Conservation (phyloP, 139 green algal species). For the Chlorella sp. region DNA sequence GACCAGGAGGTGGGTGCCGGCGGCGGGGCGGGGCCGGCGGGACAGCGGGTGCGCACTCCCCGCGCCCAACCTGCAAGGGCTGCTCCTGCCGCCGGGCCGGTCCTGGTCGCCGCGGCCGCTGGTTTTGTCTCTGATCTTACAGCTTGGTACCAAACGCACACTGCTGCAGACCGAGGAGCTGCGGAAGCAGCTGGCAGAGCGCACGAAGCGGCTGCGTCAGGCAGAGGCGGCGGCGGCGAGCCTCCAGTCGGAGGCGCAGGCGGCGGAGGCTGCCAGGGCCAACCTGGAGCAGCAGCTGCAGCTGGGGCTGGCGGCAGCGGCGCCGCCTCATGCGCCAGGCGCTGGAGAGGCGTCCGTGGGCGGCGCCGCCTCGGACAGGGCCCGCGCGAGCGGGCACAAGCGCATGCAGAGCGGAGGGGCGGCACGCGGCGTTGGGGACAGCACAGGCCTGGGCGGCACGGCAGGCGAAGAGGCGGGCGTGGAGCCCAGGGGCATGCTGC, state of each 20-base stretch:
- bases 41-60: not conserved
- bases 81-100: too few species aligned
- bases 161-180: conserved; percentile 7
- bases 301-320: not conserved
- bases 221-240: not conserved
- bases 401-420: not conserved
- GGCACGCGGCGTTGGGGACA: too few species aligned
- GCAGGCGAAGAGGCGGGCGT: too few species aligned
- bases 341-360: too few species aligned
- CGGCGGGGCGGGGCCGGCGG: not conserved
- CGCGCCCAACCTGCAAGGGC: not conserved
- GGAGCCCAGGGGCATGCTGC: too few species aligned
- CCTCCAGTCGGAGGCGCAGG: not conserved
- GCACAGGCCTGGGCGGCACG: too few species aligned
- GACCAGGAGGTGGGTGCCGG: conserved; percentile 31
- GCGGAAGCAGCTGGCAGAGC: not conserved
- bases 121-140: not conserved
- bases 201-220: not conserved
- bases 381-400: not conserved
- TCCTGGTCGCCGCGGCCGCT: too few species aligned
- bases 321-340: not conserved
- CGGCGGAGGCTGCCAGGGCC: not conserved
- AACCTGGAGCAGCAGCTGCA: conserved; percentile 2
- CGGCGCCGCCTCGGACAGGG: too few species aligned
- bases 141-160: not conserved